Conservation (phyloP, 352 stramenopile genomes). For the Phytophthora kernoviae region DNA sequence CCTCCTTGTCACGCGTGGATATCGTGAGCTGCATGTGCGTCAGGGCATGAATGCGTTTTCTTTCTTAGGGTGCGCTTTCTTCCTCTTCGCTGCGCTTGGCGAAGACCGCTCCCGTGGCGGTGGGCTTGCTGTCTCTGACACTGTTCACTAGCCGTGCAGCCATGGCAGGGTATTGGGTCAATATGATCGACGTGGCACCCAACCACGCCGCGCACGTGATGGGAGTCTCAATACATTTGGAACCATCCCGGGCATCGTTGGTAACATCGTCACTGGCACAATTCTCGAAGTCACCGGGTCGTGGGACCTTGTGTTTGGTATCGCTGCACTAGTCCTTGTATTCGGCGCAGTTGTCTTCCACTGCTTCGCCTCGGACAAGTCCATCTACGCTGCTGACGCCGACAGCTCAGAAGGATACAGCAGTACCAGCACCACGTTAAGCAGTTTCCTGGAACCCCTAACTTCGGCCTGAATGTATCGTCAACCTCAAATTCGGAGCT, state of each 20-base stretch:
- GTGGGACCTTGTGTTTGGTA: constrained; percentile 87
- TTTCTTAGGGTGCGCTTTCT: constrained; percentile 74
- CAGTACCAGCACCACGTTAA: constrained; percentile 36
- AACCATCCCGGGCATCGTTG: constrained; percentile 84
- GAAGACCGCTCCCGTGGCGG: constrained; percentile 49
- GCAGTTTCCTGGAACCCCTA: constrained; percentile 32
- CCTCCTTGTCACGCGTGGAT: constrained; percentile 60
- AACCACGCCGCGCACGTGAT: constrained; percentile 86
- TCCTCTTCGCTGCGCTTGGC: constrained; percentile 79
- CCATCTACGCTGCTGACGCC: constrained; percentile 50
- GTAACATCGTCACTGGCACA: constrained; percentile 83
- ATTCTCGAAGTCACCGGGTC: constrained; percentile 73
- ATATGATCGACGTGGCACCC: constrained; percentile 89
- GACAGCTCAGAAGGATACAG: constrained; percentile 28
- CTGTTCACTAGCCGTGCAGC: constrained; percentile 79
- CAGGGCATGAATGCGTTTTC: constrained; percentile 79
- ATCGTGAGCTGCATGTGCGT: constrained; percentile 76
- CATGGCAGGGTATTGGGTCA: constrained; percentile 88
- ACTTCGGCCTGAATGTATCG: constrained; percentile 36
- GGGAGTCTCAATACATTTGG: constrained; percentile 89
- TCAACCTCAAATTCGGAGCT: constrained; percentile 30
- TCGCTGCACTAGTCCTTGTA: constrained; percentile 71
- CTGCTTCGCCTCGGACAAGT: constrained; percentile 75
- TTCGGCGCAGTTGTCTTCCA: constrained; percentile 81
- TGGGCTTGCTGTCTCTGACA: constrained; percentile 74